Evolutionary conservation across 2,329 filamentous ascomycete genomes (phyloP).

Genomic region (Exophiala alcalophila): DNA sequence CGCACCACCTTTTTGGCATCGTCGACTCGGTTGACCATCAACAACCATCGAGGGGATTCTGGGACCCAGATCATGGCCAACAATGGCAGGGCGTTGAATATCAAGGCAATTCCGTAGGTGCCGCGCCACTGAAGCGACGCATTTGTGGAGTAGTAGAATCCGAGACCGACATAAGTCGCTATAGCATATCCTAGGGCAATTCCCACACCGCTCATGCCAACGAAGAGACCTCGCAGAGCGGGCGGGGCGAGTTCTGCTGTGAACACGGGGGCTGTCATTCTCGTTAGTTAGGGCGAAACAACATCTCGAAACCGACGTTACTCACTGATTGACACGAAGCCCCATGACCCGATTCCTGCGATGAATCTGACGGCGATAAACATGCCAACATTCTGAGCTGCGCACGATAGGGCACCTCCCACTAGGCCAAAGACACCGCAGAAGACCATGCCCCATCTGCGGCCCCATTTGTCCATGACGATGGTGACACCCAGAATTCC

Average conservation of each 20-base stretch:
- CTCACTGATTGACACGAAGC: constrained; percentile 1
- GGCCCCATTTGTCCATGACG: constrained; percentile 33
- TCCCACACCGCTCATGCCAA: constrained; percentile 1
- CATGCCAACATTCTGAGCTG: constrained; percentile 1
- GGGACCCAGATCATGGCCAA: constrained; percentile 26
- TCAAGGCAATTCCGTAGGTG: neutral
- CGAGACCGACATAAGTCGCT: constrained; percentile 10
- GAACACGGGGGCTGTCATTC: constrained; percentile 1
- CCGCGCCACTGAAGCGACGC: constrained; percentile 3
- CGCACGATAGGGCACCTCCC: neutral
- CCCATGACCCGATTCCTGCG: neutral
- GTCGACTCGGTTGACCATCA: constrained; percentile 28
- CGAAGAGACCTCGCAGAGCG: constrained; percentile 9
- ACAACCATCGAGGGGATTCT: constrained; percentile 31
- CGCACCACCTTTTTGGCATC: constrained; percentile 27
- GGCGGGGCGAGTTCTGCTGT: constrained; percentile 9
- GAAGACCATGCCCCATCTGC: constrained; percentile 1
- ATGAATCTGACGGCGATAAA: constrained; percentile 32
- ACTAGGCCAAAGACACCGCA: neutral
- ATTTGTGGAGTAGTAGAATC: constrained; percentile 6
- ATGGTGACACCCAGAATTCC: neutral
- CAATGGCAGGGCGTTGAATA: neutral
- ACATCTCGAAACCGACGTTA: no score
- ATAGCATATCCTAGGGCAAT: constrained; percentile 8
- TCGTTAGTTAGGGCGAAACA: no score